Percentiles rank a stretch among this genome's conserved stretches.
Conservation (phyloP, 1,284 basidiomycete genomes). For the Tilletia horrida region DNA sequence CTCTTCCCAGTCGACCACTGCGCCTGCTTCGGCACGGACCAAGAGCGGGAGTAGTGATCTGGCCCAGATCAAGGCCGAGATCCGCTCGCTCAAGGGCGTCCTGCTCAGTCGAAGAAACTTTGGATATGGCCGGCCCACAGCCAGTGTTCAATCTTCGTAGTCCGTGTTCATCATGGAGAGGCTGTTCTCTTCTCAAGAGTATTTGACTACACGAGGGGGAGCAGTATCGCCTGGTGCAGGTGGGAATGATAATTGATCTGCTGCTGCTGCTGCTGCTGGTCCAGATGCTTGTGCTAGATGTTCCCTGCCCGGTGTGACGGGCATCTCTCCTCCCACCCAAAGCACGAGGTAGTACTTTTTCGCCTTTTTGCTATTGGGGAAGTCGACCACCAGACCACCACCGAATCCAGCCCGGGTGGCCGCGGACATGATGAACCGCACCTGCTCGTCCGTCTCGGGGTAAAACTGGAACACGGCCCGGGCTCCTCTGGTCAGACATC, state of each 20-base stretch:
- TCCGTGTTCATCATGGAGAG: neutral
- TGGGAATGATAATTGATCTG: neutral
- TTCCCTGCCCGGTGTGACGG: slow-evolving; percentile 6
- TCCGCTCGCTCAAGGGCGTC: slow-evolving; percentile 6
- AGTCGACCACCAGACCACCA: slow-evolving; percentile 90
- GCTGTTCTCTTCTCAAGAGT: neutral
- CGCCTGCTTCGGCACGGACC: neutral
- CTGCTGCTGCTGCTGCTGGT: neutral
- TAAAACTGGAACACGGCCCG: slow-evolving; percentile 72
- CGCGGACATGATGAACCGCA: slow-evolving; percentile 76
- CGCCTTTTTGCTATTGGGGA: slow-evolving; percentile 54
- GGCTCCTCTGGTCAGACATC: slow-evolving; percentile 82
- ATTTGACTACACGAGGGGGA: slow-evolving; percentile 13
- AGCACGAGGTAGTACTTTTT: slow-evolving; percentile 55
- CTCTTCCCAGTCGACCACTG: neutral
- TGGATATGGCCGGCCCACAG: slow-evolving; percentile 7
- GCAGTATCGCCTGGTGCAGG: slow-evolving; percentile 11
- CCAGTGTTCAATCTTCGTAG: neutral
- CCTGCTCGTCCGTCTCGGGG: slow-evolving; percentile 52
- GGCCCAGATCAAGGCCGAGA: slow-evolving; percentile 17
- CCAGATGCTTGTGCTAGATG: neutral
- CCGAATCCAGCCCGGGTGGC: slow-evolving; percentile 95
- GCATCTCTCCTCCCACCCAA: slow-evolving; percentile 55
- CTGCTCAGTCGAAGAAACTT: slow-evolving; percentile 16
- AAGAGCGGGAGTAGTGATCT: neutral